A percentile compares a stretch with the other conserved stretches of the same genome.
Conservation (phyloP, 2,329 filamentous ascomycete species). For the Hymenoscyphus infarciens region DNA sequence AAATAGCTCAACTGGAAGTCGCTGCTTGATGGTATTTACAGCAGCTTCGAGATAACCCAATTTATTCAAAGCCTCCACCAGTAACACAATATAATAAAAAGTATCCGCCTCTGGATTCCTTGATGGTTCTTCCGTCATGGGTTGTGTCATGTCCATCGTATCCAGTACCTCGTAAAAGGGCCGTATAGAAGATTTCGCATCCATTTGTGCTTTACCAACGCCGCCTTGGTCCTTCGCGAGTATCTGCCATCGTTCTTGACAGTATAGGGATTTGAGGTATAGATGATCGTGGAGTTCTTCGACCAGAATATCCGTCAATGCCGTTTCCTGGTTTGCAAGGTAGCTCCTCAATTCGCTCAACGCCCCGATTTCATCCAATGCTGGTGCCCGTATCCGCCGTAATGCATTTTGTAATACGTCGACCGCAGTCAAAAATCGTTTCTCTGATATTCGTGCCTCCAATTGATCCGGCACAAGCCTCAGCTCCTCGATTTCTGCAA, state of each 20-base stretch:
- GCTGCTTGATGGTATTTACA: slow-evolving; percentile 86
- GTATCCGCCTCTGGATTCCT: slow-evolving; percentile 95
- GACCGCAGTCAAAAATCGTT: slow-evolving; percentile 88
- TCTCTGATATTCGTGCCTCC: slow-evolving; percentile 92
- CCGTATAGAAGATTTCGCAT: slow-evolving; percentile 39
- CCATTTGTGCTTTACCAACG: slow-evolving; percentile 41
- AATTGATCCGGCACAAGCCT: slow-evolving; percentile 87
- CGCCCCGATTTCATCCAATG: slow-evolving; percentile 87
- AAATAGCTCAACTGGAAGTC: slow-evolving; percentile 90
- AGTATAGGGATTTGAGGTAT: slow-evolving; percentile 96
- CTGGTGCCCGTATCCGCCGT: slow-evolving; percentile 77
- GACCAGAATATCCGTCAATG: slow-evolving; percentile 90
- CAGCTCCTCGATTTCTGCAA: slow-evolving; percentile 82
- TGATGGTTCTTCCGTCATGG: slow-evolving; percentile 78
- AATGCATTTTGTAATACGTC: slow-evolving; percentile 87
- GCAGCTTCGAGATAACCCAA: slow-evolving; percentile 82
- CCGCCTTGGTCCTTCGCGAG: slow-evolving; percentile 65
- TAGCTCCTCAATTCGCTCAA: slow-evolving; percentile 83
- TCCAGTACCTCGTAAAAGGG: slow-evolving; percentile 61
- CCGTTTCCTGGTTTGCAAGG: slow-evolving; percentile 86
- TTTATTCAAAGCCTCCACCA: slow-evolving; percentile 87
- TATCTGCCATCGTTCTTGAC: slow-evolving; percentile 90
- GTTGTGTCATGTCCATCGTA: slow-evolving; percentile 54
- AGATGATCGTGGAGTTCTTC: slow-evolving; percentile 96
- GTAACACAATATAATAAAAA: slow-evolving; percentile 84